Base-by-base conservation (phyloP, 2,329 filamentous ascomycete species). In the Aspergillus chevalieri region DNA sequence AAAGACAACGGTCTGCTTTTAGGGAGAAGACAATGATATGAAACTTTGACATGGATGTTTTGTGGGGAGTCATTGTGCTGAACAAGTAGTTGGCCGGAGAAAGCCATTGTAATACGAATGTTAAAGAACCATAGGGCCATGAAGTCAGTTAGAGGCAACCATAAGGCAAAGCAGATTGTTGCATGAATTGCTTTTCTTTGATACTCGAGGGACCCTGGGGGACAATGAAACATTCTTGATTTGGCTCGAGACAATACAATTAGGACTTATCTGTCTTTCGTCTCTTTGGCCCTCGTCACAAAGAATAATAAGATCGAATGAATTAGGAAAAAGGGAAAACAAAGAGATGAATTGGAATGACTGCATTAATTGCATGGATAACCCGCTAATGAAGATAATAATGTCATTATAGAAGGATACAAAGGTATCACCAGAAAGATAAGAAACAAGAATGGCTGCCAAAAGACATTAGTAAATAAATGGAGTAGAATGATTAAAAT, bases 381-480 rank as follows among this genome's bases (percentile, higher is more conserved):
- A 30, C 24, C 8, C 9, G 24, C 24, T 8, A 26, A 36, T 36
- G 34, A 36, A 36, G 34, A 15, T 4, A 22, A 22, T 19, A 22
- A 43, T 22, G 8, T 22, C 41, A 24, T 49, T 43, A 38, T 47
- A 46, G 30, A 45, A 15, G 24, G 10, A 48, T 48, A 48, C 39
- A 26, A 12, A 45, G 15, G 21, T 48, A 46, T 43, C n/a, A 22
- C 43, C 49, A 39, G 41, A 22, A 46, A 46, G 33, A 14, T 36
- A 43, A 47, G 43, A 39, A 49, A 43, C 17, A 43, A 50, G 42
- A 54, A 47, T 19, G 43, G 14, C 24, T 56, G 53, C 47, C 47
- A 59, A 55, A 55, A 50, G 47, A 49, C 46, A 44, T 43, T 22
- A 48, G 50, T 52, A 54, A 53, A 33, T 41, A 49, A 50, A 33